Evolutionary conservation across 495 filamentous ascomycete species (phyloP).

Genomic region (Podospora anserina): DNA sequence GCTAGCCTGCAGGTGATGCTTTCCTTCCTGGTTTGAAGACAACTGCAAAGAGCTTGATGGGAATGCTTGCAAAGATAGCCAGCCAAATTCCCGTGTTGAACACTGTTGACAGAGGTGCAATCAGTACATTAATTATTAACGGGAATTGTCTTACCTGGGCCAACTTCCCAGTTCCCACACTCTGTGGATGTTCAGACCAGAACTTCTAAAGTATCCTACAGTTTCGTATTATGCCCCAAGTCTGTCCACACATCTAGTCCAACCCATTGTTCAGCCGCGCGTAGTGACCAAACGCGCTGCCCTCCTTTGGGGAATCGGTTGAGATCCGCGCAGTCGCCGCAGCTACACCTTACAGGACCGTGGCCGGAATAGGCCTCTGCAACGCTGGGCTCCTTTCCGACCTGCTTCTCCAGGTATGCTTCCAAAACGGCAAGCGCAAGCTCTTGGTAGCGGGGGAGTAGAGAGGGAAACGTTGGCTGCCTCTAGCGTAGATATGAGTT

Average conservation of each 20-base stretch:
- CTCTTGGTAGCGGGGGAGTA: conserved; percentile 14
- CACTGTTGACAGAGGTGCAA: too few species aligned
- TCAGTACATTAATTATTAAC: neutral
- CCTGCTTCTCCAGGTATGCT: conserved; percentile 18
- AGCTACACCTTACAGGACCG: neutral
- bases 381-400: conserved; percentile 17
- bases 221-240: too few species aligned
- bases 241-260: too few species aligned
- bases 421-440: conserved; percentile 21
- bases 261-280: neutral
- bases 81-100: too few species aligned
- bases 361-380: conserved; percentile 4
- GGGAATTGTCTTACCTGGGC: too few species aligned
- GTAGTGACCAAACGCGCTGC: neutral
- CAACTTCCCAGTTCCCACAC: too few species aligned
- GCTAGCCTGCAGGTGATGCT: too few species aligned
- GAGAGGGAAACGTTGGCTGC: conserved; percentile 11
- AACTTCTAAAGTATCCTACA: too few species aligned
- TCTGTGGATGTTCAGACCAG: too few species aligned
- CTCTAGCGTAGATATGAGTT: conserved; percentile 19
- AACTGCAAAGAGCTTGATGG: too few species aligned
- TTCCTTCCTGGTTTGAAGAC: too few species aligned
- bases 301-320: neutral
- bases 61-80: too few species aligned
- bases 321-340: neutral